Base-by-base conservation (phyloP, 23 red algal genomes). In the Cyanidiococcus yangmingshanensis region DNA sequence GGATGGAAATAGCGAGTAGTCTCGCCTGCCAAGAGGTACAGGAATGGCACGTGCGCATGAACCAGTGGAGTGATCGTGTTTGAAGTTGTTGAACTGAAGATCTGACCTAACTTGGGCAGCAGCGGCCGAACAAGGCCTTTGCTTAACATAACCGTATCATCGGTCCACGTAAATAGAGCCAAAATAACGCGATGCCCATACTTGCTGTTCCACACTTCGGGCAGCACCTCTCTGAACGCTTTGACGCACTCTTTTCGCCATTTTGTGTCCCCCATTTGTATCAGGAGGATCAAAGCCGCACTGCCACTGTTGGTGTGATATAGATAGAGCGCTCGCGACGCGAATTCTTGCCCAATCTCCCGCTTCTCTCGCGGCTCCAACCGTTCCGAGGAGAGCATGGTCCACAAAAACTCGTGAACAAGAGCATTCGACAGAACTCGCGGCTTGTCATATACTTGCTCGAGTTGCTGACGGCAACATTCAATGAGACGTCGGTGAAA, bases 101-200 rank as follows among this genome's bases (percentile, higher is more conserved):
- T 7, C 45, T 7, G 12, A 54, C 21, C 45, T 7, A 54, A 54
- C 7, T 54, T 15, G 45, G 45, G 45, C 21, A 54, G 7, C 45
- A 54, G 7, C 21, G 45, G 45, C 12, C 76, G 76, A 78, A 39
- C 57, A 18, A 78, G 27, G 7, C 18, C n/a, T 18, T 54, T 78
- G 33, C 33, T 58, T n/a, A 78, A 32, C 76, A 78, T 78, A n/a
- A 39, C 76, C 1, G 76, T 78, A 78, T 78, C 76, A 58, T 78
- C 76, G 0, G 76, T 78, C 1, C 1, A 78, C 15, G 57, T 0
- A 7, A 78, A 36, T 2, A 78, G 30, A 0, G 76, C 1, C 37
- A 78, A 41, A 39, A 78, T 34, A 39, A 78, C 76, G 15, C 35
- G 12, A 54, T 78, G 76, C 1, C 76, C 76, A 17, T 54, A 78